Evolutionary conservation across 495 filamentous ascomycete genomes (phyloP), one percentile per base, ranked within the genome.

Genomic region (Massariosphaeria phaeospora): DNA sequence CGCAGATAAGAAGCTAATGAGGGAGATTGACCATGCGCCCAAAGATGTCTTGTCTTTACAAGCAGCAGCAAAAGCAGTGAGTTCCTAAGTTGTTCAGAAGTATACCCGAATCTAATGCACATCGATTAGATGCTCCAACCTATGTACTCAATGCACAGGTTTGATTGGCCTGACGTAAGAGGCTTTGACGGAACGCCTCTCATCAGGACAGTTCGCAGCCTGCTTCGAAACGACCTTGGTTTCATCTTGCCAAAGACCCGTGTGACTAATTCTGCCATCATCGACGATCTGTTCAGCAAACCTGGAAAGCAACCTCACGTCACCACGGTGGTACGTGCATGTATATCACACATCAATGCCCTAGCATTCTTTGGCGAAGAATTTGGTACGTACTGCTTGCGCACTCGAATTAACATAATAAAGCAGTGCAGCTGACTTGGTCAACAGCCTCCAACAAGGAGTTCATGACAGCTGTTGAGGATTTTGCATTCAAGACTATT

Each of bases 81-180:
- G 44, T 34, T 1, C 7, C 17, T 1, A 17, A 48, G 9, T 27
- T 21, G 2, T 27, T 6, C 5, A 10, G 21, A 12, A 20, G 29
- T 2, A 23, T 13, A 11, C 8, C 18, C 15, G 3, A 26, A 44
- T 11, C 6, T 9, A 12, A 21, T 44, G n/a, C 8, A 31, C 26
- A 48, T 10, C 5, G 7, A 6, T 21, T 21, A 54, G 40, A 34
- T 54, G 23, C 30, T 54, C 11, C 38, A 54, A 27, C 50, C 50
- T 6, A 11, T 23, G 9, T 54, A 54, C 30, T 26, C 50, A 3
- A 54, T 54, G 50, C 26, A 35, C n/a, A 40, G 50, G 13, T 45
- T 44, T 40, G n/a, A n/a, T n/a, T n/a, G n/a, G n/a, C n/a, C n/a
- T n/a, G n/a, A n/a, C n/a, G n/a, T n/a, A n/a, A n/a, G n/a, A n/a